These are phyloP conservation scores for Tricholoma bakamatsutake DNA, from an alignment of 768 basidiomycete genomes.

Conservation along the genomic window DNA sequence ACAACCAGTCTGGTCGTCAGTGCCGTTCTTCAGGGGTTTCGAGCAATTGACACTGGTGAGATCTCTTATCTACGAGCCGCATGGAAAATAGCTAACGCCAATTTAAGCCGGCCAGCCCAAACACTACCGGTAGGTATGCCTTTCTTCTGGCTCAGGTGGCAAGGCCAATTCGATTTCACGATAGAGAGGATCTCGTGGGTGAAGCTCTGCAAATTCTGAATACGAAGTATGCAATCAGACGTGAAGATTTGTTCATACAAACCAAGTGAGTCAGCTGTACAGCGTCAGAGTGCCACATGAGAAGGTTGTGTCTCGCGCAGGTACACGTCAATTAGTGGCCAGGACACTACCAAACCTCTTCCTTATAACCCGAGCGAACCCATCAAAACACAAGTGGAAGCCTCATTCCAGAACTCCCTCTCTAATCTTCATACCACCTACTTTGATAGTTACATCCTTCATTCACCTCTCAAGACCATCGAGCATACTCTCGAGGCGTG, in stretches of 20 bases:
- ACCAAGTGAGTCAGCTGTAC: slow-evolving; percentile 51
- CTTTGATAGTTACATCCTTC: slow-evolving; percentile 74
- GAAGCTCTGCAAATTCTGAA: slow-evolving; percentile 56
- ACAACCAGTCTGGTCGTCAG: slow-evolving; percentile 63
- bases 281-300: background rate
- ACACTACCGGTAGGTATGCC: slow-evolving; percentile 51
- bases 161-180: background rate
- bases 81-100: background rate
- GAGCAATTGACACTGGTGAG: slow-evolving; percentile 79
- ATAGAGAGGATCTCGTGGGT: slow-evolving; percentile 77
- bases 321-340: slow-evolving; percentile 69
- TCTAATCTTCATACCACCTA: slow-evolving; percentile 65
- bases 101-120: slow-evolving; percentile 60
- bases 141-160: background rate
- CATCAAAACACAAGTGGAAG: slow-evolving; percentile 52
- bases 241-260: slow-evolving; percentile 72
- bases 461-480: slow-evolving; percentile 60
- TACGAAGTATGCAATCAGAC: slow-evolving; percentile 51
- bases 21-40: slow-evolving; percentile 72
- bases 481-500: slow-evolving; percentile 66
- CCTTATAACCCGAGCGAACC: slow-evolving; percentile 60
- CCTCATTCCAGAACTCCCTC: slow-evolving; percentile 62
- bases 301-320: slow-evolving; percentile 27
- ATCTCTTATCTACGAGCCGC: background rate
- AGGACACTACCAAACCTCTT: slow-evolving; percentile 62